phyloP scores from a whole-genome alignment of 208 protist genomes.

The Crithidia expoeki region DNA sequence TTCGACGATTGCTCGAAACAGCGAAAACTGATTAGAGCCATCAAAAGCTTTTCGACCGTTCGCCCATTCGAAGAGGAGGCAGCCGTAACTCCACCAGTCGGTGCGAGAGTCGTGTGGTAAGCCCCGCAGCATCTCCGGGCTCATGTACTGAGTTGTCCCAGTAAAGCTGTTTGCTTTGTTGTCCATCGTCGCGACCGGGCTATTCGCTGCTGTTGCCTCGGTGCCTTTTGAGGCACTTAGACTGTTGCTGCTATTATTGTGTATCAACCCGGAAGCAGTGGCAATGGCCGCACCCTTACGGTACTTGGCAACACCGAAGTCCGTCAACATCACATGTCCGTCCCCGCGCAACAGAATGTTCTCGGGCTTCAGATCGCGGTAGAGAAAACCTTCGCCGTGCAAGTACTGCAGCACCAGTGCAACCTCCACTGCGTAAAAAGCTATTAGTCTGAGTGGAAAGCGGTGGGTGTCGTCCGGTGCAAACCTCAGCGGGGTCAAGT shows the following conservation, averaged over 20 bases:
- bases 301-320: conserved; percentile 96
- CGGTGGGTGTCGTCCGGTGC: conserved; percentile 54
- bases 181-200: conserved; percentile 7
- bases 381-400: conserved; percentile 88
- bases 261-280: conserved; percentile 3
- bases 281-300: conserved; percentile 53
- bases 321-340: conserved; percentile 94
- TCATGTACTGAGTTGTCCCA: conserved; percentile 95
- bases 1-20: conserved; percentile 81
- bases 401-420: conserved; percentile 90
- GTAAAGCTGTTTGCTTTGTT: conserved; percentile 86
- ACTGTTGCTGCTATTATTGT: conserved; percentile 12
- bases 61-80: conserved; percentile 95
- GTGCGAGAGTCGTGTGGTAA: conserved; percentile 87
- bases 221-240: too few relatives aligned
- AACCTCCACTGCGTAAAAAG: conserved; percentile 92
- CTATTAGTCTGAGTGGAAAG: conserved; percentile 75
- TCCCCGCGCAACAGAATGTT: conserved; percentile 92
- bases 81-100: conserved; percentile 97
- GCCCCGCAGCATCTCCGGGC: conserved; percentile 91
- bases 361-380: conserved; percentile 94
- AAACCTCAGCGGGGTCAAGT: conserved; percentile 21
- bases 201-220: not conserved
- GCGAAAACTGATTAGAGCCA: conserved; percentile 56
- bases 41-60: conserved; percentile 88